These are phyloP conservation scores for Ustilago nuda DNA, from an alignment of 1,284 basidiomycete species.

Conservation along the genomic window DNA sequence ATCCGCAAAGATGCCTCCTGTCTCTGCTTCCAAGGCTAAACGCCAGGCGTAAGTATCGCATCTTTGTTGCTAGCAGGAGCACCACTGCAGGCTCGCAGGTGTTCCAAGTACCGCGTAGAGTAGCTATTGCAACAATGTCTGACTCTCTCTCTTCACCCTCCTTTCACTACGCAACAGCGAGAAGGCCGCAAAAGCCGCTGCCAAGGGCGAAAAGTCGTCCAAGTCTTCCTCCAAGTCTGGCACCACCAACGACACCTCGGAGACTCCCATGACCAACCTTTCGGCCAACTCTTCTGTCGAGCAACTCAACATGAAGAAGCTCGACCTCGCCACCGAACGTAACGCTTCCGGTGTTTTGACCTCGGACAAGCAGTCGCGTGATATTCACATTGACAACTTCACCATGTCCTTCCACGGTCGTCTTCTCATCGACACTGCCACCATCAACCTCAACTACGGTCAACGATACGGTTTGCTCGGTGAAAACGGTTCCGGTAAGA, in stretches of 20 bases:
- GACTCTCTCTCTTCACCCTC: background rate
- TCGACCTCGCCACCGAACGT: constrained; percentile 66
- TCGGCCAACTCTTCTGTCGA: constrained; percentile 56
- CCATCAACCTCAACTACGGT: constrained; percentile 93
- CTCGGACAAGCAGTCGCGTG: constrained; percentile 89
- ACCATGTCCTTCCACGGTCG: constrained; percentile 98
- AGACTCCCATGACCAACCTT: constrained; percentile 59
- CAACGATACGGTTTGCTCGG: constrained; percentile 93
- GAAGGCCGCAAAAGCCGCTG: constrained; percentile 67
- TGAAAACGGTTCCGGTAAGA: constrained; percentile 98
- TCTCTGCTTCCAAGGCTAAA: constrained; percentile 69
- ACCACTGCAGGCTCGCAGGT: background rate
- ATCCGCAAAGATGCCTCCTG: constrained; percentile 55
- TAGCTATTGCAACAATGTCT: background rate
- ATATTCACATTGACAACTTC: constrained; percentile 96
- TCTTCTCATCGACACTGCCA: constrained; percentile 88
- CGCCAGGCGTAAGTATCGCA: constrained; percentile 66
- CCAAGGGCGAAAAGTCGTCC: constrained; percentile 61
- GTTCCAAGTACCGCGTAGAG: background rate
- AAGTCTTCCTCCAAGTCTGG: constrained; percentile 57
- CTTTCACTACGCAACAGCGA: constrained; percentile 48
- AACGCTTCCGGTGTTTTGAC: constrained; percentile 81
- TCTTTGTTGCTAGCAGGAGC: background rate
- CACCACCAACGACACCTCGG: constrained; percentile 53
- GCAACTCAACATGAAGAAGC: constrained; percentile 68